These are phyloP conservation scores for Voacanga thouarsii DNA, from an alignment of 257 asterid genomes.

Conservation along the genomic window DNA sequence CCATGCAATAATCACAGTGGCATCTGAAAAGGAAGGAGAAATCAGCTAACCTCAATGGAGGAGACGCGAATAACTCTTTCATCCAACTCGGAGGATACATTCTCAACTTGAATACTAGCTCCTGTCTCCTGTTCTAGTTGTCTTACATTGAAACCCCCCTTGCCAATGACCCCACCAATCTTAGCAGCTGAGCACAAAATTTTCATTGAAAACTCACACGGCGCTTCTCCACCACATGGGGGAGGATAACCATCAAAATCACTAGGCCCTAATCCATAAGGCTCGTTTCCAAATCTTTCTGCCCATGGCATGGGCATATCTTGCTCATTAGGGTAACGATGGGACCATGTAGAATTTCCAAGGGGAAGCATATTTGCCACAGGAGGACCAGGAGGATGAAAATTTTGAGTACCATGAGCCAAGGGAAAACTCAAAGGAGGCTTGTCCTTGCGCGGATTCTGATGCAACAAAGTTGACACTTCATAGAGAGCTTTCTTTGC, in stretches of 20 bases:
- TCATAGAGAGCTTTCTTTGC: conserved; percentile 62
- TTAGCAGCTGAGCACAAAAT: conserved; percentile 65
- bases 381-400: conserved; percentile 48
- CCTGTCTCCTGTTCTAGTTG: conserved; percentile 71
- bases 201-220: conserved; percentile 62
- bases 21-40: conserved; percentile 15
- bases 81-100: conserved; percentile 46
- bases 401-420: conserved; percentile 40
- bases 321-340: conserved; percentile 36
- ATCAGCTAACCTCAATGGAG: conserved; percentile 57
- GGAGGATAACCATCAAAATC: conserved; percentile 55
- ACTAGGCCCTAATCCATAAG: conserved; percentile 37
- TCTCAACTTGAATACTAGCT: conserved; percentile 60
- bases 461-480: conserved; percentile 73
- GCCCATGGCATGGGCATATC: conserved; percentile 37
- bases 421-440: conserved; percentile 46
- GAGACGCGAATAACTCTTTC: conserved; percentile 72
- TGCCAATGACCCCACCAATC: conserved; percentile 84
- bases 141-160: conserved; percentile 69
- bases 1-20: conserved; percentile 12
- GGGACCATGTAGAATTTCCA: conserved; percentile 47
- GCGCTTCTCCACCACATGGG: conserved; percentile 39
- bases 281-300: conserved; percentile 46
- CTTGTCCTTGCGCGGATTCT: conserved; percentile 66
- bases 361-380: conserved; percentile 44